Conservation (phyloP, 2,329 filamentous ascomycete genomes). For the Aspergillus phoenicis region DNA sequence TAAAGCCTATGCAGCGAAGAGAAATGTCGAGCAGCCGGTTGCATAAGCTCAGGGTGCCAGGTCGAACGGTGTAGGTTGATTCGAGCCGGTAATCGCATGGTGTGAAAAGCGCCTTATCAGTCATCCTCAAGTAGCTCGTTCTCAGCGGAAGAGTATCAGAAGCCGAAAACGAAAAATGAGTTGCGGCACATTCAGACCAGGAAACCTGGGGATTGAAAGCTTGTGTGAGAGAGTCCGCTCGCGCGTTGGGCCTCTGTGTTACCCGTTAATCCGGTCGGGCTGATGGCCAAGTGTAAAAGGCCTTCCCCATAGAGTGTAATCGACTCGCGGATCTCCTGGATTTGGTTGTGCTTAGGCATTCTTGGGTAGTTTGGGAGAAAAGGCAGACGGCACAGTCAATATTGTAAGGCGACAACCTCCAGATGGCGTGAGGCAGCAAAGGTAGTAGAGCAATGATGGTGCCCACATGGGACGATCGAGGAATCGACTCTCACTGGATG, state of each 20-base stretch:
- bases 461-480: constrained; percentile 18
- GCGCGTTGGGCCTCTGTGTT: constrained; percentile 23
- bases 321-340: constrained; percentile 14
- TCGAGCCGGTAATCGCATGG: constrained; percentile 3
- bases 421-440: constrained; percentile 22
- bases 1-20: constrained; percentile 13
- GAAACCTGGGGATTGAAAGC: background rate
- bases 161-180: background rate
- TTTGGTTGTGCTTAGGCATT: constrained; percentile 17
- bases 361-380: constrained; percentile 6
- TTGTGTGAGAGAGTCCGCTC: background rate
- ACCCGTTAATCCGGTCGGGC: constrained; percentile 23
- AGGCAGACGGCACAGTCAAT: constrained; percentile 12
- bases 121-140: background rate
- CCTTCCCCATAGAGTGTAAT: constrained; percentile 8
- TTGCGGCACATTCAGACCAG: background rate
- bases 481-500: constrained; percentile 19
- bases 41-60: constrained; percentile 20
- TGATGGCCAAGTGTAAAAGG: constrained; percentile 13
- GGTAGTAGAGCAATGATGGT: constrained; percentile 18
- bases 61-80: constrained; percentile 1
- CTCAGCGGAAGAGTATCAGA: background rate
- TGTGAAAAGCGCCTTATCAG: background rate
- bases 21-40: constrained; percentile 21
- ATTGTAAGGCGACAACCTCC: constrained; percentile 20